These are phyloP conservation scores for Fusarium secorum DNA, from an alignment of 2,329 filamentous ascomycete species.

Conservation along the genomic window DNA sequence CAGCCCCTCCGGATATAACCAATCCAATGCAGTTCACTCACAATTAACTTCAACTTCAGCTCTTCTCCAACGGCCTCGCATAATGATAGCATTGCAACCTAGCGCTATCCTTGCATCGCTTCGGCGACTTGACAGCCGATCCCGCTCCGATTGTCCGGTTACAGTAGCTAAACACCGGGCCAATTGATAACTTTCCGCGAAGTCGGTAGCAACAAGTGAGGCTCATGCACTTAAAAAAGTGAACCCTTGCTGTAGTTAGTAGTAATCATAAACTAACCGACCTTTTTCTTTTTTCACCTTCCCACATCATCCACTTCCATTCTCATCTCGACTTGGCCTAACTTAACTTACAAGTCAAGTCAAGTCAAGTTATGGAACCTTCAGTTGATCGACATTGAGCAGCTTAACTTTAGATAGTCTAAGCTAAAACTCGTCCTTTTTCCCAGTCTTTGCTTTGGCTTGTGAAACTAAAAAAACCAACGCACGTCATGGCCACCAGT, in stretches of 20 bases:
- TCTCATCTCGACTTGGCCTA: background rate
- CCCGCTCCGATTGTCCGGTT: conserved; percentile 26
- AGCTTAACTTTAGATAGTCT: conserved; percentile 29
- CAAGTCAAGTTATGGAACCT: conserved; percentile 9
- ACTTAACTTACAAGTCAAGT: background rate
- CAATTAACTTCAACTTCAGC: conserved; percentile 1
- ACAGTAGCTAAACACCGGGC: conserved; percentile 18
- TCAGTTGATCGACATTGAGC: conserved; percentile 6
- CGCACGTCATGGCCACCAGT: conserved; percentile 33
- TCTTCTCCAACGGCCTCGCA: conserved; percentile 12
- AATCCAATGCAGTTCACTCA: background rate
- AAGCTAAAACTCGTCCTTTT: conserved; percentile 13
- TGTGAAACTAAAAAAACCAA: background rate
- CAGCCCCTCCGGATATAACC: conserved; percentile 28
- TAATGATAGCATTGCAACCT: background rate
- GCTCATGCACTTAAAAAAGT: conserved; percentile 18
- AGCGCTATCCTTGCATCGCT: conserved; percentile 21
- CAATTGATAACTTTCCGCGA: conserved; percentile 12
- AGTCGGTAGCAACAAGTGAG: conserved; percentile 14
- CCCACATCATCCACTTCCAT: conserved; percentile 5
- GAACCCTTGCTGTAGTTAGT: conserved; percentile 19
- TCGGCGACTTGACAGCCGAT: conserved; percentile 17
- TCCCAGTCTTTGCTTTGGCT: background rate
- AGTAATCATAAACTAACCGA: conserved; percentile 12
- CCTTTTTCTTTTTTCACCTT: conserved; percentile 1